These are phyloP conservation scores for Zygosaccharomyces bailii DNA, from an alignment of 805 yeast species.

Conservation along the genomic window DNA sequence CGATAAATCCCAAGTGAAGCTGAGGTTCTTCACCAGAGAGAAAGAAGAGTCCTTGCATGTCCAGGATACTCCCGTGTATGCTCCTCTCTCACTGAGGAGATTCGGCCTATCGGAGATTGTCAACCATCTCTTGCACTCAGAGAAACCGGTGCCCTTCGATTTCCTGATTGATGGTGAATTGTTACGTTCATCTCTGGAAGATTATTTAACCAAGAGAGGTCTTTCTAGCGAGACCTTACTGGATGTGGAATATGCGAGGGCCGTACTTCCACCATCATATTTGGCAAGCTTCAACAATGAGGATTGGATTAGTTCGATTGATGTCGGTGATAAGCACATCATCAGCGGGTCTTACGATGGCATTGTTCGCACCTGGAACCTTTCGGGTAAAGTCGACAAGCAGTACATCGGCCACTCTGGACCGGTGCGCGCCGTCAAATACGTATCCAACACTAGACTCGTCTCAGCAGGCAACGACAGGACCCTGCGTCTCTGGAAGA, in stretches of 20 bases:
- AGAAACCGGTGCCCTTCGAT: slow-evolving; percentile 82
- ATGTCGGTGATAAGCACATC: slow-evolving; percentile 45
- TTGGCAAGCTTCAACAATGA: slow-evolving; percentile 85
- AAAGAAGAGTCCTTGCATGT: slow-evolving; percentile 69
- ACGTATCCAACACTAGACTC: slow-evolving; percentile 70
- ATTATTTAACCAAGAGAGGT: slow-evolving; percentile 71
- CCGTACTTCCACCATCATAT: slow-evolving; percentile 91
- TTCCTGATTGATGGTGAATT: slow-evolving; percentile 84
- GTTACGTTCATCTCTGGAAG: slow-evolving; percentile 73
- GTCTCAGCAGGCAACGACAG: slow-evolving; percentile 89
- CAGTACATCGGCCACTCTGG: slow-evolving; percentile 88
- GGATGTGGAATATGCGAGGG: slow-evolving; percentile 83
- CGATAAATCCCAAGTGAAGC: slow-evolving; percentile 66
- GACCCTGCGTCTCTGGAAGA: slow-evolving; percentile 83
- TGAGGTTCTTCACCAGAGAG: slow-evolving; percentile 83
- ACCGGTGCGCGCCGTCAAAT: slow-evolving; percentile 76
- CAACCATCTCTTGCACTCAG: slow-evolving; percentile 67
- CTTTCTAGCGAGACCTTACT: slow-evolving; percentile 77
- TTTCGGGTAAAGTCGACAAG: slow-evolving; percentile 73
- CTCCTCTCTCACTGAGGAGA: slow-evolving; percentile 81
- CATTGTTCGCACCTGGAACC: slow-evolving; percentile 82
- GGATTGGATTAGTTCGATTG: slow-evolving; percentile 87
- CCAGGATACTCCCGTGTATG: slow-evolving; percentile 76
- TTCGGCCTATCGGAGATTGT: slow-evolving; percentile 94
- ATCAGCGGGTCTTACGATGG: slow-evolving; percentile 94